Evolutionary conservation across 805 yeast genomes (phyloP), one percentile per base, ranked within the genome.

Genomic region (Alloascoidea africana): DNA sequence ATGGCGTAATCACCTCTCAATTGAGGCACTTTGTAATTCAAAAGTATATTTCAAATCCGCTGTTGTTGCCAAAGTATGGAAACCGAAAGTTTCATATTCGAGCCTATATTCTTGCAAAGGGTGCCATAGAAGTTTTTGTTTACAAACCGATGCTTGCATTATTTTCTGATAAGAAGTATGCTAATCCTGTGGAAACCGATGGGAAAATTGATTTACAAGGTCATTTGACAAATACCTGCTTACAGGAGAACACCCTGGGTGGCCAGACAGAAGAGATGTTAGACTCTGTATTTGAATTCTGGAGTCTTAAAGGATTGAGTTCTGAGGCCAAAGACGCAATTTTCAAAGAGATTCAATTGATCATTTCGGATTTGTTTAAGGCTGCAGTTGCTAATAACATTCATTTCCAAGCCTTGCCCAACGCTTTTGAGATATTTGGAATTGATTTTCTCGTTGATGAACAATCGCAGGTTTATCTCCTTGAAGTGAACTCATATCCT

Each of bases 401-500:
- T 16, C 5, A 36, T 2, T 14, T 16, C 18, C 78, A 70, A 54
- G 87, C 97, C 0, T 51, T 87, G 41, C 56, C 60, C 1, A 85
- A 85, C 54, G 89, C 93, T 0, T 70, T 83, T 51, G 98, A 91
- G 55, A 66, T 84, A 4, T 91, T 68, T 52, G 98, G 98, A 0
- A 63, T 91, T 13, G 98, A 91, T 54, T 87, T 86, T 54, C 56
- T 91, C 39, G 81, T 91, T 14, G 76, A 74, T 2, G 60, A 70
- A 18, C 39, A 42, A 19, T 51, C 55, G 16, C 53, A 65, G 11
- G 89, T 81, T 2, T 65, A 63, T 34, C 52, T 91, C 17, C 58
- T 89, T 33, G 97, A 91, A 55, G 83, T 86, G 34, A 91, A 91
- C 50, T 78, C 97, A 13, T 91, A 79, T 51, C 98, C 98, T 1